Evolutionary conservation across 2,329 filamentous ascomycete genomes (phyloP), one percentile per base, ranked within the genome.

Genomic region (Mariannaea elegans): DNA sequence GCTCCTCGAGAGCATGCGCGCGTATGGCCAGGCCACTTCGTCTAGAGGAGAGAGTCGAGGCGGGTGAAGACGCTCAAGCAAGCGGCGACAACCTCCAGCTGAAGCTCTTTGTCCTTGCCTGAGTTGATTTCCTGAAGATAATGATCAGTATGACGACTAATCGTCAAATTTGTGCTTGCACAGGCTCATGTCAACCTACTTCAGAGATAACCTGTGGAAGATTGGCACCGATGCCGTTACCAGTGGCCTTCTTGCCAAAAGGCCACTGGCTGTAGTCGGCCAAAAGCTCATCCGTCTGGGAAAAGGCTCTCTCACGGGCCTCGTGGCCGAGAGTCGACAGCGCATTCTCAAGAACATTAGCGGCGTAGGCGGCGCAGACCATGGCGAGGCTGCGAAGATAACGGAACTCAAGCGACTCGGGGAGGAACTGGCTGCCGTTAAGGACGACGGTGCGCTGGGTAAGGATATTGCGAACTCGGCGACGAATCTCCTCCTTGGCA

Each of bases 221-320:
- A 75, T 99, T 99, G 66, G 94, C 93, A 46, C 93, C 95, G 55
- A 98, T 93, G 29, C 93, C 93, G 65, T 93, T 87, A 34, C 79
- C 87, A 31, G 88, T 87, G 24, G 92, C 91, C 78, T 94, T 91
- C 79, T 89, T 90, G 52, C 90, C 93, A 80, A 99, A 99, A 0
- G 95, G 95, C 90, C 91, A 99, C 81, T 98, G 95, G 72, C 93
- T 97, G 79, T 97, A 99, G 75, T 98, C 94, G 39, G 93, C 93
- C 59, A 99, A 82, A 65, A 99, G 81, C 80, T 98, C 95, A 76
- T 99, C 95, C 16, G 97, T 97, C 81, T 98, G 94, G 38, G 93
- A 93, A 77, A 98, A 99, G 4, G 95, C 94, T 67, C 94, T 85
- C 80, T 99, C 95, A 69, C 95, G 85, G 56, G 94, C 90, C 81